Evolutionary conservation across 352 stramenopile genomes (phyloP).

Genomic region (Phytophthora sansomeana): DNA sequence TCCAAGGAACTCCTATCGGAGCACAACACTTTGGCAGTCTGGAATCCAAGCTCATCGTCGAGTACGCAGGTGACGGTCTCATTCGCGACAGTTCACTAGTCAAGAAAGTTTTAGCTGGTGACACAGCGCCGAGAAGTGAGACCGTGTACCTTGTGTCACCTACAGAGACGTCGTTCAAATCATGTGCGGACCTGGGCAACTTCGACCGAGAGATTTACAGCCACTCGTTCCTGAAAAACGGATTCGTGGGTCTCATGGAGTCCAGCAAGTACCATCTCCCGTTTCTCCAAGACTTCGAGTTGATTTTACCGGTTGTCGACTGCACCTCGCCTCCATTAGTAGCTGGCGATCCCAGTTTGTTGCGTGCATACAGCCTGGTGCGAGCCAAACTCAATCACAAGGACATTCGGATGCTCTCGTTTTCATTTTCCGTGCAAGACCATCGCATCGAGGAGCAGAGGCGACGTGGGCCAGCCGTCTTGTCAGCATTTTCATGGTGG

Average conservation of each 20-base stretch:
- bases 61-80: conserved; percentile 30
- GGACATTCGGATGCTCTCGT: conserved; percentile 30
- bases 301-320: conserved; percentile 34
- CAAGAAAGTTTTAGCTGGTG: conserved; percentile 25
- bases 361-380: conserved; percentile 38
- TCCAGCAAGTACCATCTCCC: conserved; percentile 44
- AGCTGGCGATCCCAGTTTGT: conserved; percentile 29
- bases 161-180: conserved; percentile 23
- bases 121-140: conserved; percentile 38
- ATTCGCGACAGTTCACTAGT: conserved; percentile 48
- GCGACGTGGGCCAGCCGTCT: conserved; percentile 19
- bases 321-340: conserved; percentile 33
- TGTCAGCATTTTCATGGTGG: conserved; percentile 38
- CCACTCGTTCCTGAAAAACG: conserved; percentile 15
- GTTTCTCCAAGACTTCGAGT: conserved; percentile 36
- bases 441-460: conserved; percentile 33
- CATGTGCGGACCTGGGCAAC: conserved; percentile 13
- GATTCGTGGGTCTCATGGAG: conserved; percentile 26
- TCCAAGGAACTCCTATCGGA: conserved; percentile 24
- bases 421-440: conserved; percentile 32
- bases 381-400: conserved; percentile 24
- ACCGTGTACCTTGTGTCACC: conserved; percentile 43
- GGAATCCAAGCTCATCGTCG: conserved; percentile 36
- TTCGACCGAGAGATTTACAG: conserved; percentile 40
- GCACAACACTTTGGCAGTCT: conserved; percentile 28